These are phyloP conservation scores for Myriosclerotinia scirpicola DNA, from an alignment of 2,329 filamentous ascomycete genomes.

Conservation along the genomic window DNA sequence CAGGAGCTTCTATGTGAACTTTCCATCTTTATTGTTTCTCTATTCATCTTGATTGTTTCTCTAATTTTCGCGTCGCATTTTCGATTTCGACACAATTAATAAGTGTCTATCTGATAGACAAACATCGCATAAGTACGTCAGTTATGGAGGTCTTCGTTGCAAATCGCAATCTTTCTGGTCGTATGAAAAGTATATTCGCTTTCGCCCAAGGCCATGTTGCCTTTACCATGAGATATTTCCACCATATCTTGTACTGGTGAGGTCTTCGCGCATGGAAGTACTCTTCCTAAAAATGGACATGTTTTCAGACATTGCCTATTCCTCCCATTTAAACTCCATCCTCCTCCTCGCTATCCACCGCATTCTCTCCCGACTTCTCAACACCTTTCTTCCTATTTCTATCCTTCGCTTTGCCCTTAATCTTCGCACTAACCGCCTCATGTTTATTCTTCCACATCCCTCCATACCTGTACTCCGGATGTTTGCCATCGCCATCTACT, in stretches of 20 bases:
- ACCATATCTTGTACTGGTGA: background rate
- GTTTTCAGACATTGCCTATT: background rate
- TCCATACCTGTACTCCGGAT: conserved; percentile 27
- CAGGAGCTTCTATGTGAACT: background rate
- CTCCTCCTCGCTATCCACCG: background rate
- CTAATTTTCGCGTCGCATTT: no score
- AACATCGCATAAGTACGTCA: background rate
- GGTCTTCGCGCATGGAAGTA: background rate
- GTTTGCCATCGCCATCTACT: conserved; percentile 23
- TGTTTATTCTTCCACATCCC: conserved; percentile 32
- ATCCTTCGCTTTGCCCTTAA: conserved; percentile 28
- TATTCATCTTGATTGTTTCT: no score
- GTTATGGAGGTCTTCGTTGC: background rate
- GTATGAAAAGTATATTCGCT: background rate
- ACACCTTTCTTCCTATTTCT: conserved; percentile 17
- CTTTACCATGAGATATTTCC: no score
- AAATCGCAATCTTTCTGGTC: background rate
- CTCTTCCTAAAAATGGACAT: background rate
- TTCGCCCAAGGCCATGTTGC: background rate
- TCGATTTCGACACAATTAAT: no score
- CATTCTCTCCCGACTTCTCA: background rate
- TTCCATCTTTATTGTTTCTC: no score
- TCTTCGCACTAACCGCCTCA: conserved; percentile 30
- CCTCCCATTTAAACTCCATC: background rate
- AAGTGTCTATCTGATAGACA: no score